phyloP scores from a whole-genome alignment of 2,329 filamentous ascomycete genomes.

The Aspergillus sp. region DNA sequence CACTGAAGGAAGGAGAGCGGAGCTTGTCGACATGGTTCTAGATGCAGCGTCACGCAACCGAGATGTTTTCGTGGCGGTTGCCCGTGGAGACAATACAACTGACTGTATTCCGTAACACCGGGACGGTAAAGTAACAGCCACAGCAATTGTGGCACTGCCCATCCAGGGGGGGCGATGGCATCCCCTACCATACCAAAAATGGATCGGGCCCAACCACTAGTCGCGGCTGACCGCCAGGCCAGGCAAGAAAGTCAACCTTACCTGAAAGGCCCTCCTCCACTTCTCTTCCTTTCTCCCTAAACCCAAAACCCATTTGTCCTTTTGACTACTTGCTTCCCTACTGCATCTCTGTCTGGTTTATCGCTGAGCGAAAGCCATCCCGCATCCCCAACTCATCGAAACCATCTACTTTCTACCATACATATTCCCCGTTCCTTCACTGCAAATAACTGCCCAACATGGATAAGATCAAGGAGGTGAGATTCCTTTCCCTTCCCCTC shows the following conservation, averaged over 20 bases:
- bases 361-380: conserved; percentile 43
- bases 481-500: conserved; percentile 39
- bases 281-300: conserved; percentile 16
- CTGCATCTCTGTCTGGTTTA: conserved; percentile 24
- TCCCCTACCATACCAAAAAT: conserved; percentile 10
- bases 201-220: conserved; percentile 12
- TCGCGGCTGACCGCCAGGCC: conserved; percentile 23
- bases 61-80: conserved; percentile 37
- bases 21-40: conserved; percentile 22
- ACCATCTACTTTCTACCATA: conserved; percentile 30
- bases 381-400: neutral
- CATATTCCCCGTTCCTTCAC: conserved; percentile 22
- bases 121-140: too few species aligned
- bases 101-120: too few species aligned
- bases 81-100: conserved; percentile 38
- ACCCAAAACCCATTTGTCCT: conserved; percentile 22
- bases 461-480: conserved; percentile 89
- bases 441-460: conserved; percentile 52
- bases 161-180: neutral
- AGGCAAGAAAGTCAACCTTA: conserved; percentile 18
- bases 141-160: too few species aligned
- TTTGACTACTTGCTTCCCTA: conserved; percentile 14
- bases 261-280: conserved; percentile 20
- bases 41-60: conserved; percentile 17
- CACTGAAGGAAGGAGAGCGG: neutral